Base-by-base conservation (phyloP, 106 monocot genomes). In the Agapanthus africanus region DNA sequence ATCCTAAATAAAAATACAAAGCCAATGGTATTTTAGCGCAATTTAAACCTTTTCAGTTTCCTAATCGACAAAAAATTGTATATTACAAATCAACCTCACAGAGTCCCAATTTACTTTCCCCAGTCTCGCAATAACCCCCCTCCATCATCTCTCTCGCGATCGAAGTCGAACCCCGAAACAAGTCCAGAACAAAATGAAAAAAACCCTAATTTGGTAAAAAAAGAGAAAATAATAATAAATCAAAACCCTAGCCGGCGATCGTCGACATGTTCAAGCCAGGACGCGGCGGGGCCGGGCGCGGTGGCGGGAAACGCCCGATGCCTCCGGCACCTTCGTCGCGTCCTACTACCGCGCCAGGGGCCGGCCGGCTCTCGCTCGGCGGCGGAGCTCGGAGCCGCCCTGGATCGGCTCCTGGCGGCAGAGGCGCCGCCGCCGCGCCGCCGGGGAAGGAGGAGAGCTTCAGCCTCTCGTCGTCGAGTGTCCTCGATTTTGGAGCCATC, bases 401-500 rank as follows among this genome's bases (percentile, higher is more conserved):
- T 8, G 74, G 25, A 8, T 39, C 32, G 34, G 16, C 37, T 39
- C 30, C 56, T 16, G 32, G 40, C 2, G 25, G 68, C 36, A 27
- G 16, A 7, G 69, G 22, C 14, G 31, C 18, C 26, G 10, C 25
- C 40, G 38, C 47, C 1, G 77, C 67, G 51, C 28, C 18, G 32
- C 52, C 61, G 13, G 83, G 64, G 13, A 42, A 65, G 16, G 91
- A 91, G 54, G 95, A 95, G 80, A 47, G 78, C 51, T 91, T 95
- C 77, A 78, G 70, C 57, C 81, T 95, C 23, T 76, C 74, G 15
- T 77, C 84, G 2, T 56, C 71, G 3, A 79, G 71, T 1, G 35
- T 74, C 54, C 83, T 80, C 30, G 82, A 88, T 63, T 91, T 95
- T 33, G 95, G 80, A 10, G 86, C 91, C 34, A 97, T 92, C 33